Base-by-base conservation (phyloP, 257 asterid genomes). In the Galeopsis tetrahit region DNA sequence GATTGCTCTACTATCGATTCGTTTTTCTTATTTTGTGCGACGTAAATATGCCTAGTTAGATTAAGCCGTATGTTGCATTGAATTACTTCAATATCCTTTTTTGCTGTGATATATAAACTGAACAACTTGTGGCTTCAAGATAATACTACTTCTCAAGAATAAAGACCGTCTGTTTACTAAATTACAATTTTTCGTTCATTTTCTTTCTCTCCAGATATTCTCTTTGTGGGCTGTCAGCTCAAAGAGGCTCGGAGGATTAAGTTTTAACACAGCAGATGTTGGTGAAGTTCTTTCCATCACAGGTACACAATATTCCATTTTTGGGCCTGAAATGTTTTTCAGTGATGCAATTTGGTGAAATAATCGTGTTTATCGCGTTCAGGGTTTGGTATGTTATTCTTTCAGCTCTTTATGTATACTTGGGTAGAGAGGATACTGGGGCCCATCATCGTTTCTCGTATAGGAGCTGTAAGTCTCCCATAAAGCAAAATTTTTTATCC, bases 181-280 rank as follows among this genome's bases (percentile, higher is more conserved):
- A 13, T 70, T 58, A 28, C 3, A 15, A 33, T 8, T 21, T 28
- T 48, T 11, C 14, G 4, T 46, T 63, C 52, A 10, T 52, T 43
- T 21, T 32, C 55, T 57, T 8, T 40, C 15, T 66, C 51, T 53
- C 32, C 66, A 93, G 97, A 93, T 91, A 85, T 93, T 93, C 77
- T 85, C 98, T 10, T 72, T 93, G 69, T 93, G 98, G 98, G 91
- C 98, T 14, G 96, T 82, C 60, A 93, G 92, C 75, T 86, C 98
- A 38, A 82, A 56, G 73, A 89, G 79, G 79, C 79, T 85, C 5
- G 96, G 94, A 53, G 97, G 98, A 14, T 81, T 93, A 72, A 80
- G 88, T 69, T 87, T 77, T 69, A 77, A 82, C 75, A 84, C 97
- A 33, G 67, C 88, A 43, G 87, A 81, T 74, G 94, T 92, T 51